Conservation (phyloP, 1,284 basidiomycete genomes). For the Cystobasidium pallidum region DNA sequence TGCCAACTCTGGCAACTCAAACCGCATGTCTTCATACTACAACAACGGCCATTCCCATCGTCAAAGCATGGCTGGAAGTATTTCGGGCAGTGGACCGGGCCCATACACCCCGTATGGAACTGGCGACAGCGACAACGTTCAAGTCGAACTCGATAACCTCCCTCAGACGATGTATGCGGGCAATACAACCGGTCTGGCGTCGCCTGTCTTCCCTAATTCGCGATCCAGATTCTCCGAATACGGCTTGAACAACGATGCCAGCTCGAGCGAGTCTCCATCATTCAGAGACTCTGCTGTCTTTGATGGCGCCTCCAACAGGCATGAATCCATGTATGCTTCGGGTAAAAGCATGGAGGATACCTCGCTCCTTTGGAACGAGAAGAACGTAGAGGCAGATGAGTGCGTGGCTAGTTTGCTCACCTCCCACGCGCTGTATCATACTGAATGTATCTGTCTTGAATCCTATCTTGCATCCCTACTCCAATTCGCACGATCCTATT, state of each 20-base stretch:
- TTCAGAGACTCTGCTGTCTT: slow-evolving; percentile 37
- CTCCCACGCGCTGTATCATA: background rate
- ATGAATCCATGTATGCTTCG: slow-evolving; percentile 36
- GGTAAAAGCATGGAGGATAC: slow-evolving; percentile 42
- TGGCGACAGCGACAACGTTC: slow-evolving; percentile 5
- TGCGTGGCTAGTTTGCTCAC: slow-evolving; percentile 28
- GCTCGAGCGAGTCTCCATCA: slow-evolving; percentile 9
- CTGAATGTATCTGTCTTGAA: slow-evolving; percentile 28
- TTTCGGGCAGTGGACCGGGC: background rate
- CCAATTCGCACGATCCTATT: background rate
- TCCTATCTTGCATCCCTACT: background rate
- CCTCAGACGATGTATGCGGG: slow-evolving; percentile 25
- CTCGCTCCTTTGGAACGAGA: slow-evolving; percentile 50
- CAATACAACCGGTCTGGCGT: slow-evolving; percentile 10
- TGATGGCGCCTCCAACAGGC: slow-evolving; percentile 12
- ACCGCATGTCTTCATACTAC: background rate
- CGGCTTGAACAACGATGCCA: slow-evolving; percentile 34
- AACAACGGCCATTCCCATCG: slow-evolving; percentile 1
- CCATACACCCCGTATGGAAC: background rate
- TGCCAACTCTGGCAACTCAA: slow-evolving; percentile 10
- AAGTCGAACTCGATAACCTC: slow-evolving; percentile 18
- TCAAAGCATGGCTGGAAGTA: slow-evolving; percentile 27
- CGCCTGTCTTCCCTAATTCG: slow-evolving; percentile 3
- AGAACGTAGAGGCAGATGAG: slow-evolving; percentile 51
- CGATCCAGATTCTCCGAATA: slow-evolving; percentile 41